Conservation (phyloP, 768 basidiomycete genomes). For the Pleurotus sapidus region DNA sequence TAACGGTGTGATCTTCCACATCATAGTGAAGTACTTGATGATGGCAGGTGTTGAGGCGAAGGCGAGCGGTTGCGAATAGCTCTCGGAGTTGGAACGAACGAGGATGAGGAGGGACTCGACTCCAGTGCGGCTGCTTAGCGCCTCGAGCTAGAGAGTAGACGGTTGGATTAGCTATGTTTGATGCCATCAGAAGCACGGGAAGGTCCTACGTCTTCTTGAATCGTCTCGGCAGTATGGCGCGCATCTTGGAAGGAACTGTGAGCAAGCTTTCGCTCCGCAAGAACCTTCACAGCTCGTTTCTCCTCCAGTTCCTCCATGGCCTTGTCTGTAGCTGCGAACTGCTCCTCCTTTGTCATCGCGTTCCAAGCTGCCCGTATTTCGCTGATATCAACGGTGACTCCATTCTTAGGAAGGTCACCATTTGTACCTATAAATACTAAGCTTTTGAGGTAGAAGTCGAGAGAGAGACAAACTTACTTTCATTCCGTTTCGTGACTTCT, state of each 20-base stretch:
- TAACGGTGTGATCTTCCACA: not conserved
- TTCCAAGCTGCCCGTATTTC: slow-evolving; percentile 6
- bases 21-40: not conserved
- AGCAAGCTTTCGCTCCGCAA: not conserved
- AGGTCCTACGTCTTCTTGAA: slow-evolving; percentile 7
- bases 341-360: slow-evolving; percentile 6
- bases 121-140: slow-evolving; percentile 7
- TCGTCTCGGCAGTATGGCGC: not conserved
- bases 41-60: not conserved
- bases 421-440: not conserved
- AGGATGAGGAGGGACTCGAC: slow-evolving; percentile 6
- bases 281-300: not conserved
- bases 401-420: not conserved
- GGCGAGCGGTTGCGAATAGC: not conserved
- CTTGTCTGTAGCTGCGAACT: not conserved
- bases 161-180: no score
- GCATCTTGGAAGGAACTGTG: slow-evolving; percentile 7
- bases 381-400: not conserved
- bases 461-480: not conserved
- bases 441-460: not conserved
- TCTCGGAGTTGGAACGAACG: not conserved
- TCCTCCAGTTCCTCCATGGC: not conserved
- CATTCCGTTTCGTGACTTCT: slow-evolving; percentile 1
- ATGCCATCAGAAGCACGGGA: no score
- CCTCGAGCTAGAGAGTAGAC: slow-evolving; percentile 4